Percentiles rank a stretch among this genome's conserved stretches.
Conservation (phyloP, 2,329 filamentous ascomycete genomes). For the Epichloe sibirici region DNA sequence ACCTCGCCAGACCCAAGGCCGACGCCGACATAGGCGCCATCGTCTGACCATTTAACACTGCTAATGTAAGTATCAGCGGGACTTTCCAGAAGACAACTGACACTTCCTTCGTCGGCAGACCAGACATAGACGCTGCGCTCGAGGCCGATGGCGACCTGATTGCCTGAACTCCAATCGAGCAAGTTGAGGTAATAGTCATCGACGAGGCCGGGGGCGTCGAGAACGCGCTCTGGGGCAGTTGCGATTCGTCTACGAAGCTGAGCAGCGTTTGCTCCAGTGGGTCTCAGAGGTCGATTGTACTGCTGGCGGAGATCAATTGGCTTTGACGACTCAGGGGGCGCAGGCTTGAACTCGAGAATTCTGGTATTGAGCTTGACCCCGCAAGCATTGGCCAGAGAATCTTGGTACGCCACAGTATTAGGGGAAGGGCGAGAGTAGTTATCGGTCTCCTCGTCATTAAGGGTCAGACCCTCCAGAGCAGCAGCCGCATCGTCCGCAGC, state of each 20-base stretch:
- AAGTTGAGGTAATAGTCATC: slow-evolving; percentile 99
- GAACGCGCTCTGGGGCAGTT: slow-evolving; percentile 87
- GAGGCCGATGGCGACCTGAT: slow-evolving; percentile 94
- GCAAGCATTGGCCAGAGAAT: slow-evolving; percentile 79
- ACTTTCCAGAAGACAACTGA: slow-evolving; percentile 81
- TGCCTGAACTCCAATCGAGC: slow-evolving; percentile 93
- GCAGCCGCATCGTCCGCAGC: slow-evolving; percentile 70
- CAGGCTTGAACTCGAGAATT: slow-evolving; percentile 96
- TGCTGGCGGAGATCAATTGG: slow-evolving; percentile 94
- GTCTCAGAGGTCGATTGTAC: slow-evolving; percentile 92
- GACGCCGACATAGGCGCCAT: slow-evolving; percentile 91
- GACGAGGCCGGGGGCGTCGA: slow-evolving; percentile 89
- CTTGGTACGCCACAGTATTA: slow-evolving; percentile 82
- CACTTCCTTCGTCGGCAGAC: slow-evolving; percentile 88
- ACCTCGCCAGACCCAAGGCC: slow-evolving; percentile 92
- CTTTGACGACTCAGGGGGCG: slow-evolving; percentile 94
- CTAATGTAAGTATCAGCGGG: slow-evolving; percentile 87
- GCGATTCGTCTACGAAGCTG: slow-evolving; percentile 87
- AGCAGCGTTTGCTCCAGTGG: slow-evolving; percentile 58
- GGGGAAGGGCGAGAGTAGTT: slow-evolving; percentile 70
- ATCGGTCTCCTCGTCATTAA: slow-evolving; percentile 57
- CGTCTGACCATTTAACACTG: slow-evolving; percentile 97
- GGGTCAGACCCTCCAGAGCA: slow-evolving; percentile 66
- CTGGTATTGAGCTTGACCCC: slow-evolving; percentile 88
- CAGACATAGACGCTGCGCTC: slow-evolving; percentile 97